A percentile compares a stretch with the other conserved stretches of the same genome.
Evolutionary conservation across 2,329 filamentous ascomycete genomes (phyloP).

Genomic region (Exophiala calicioides): DNA sequence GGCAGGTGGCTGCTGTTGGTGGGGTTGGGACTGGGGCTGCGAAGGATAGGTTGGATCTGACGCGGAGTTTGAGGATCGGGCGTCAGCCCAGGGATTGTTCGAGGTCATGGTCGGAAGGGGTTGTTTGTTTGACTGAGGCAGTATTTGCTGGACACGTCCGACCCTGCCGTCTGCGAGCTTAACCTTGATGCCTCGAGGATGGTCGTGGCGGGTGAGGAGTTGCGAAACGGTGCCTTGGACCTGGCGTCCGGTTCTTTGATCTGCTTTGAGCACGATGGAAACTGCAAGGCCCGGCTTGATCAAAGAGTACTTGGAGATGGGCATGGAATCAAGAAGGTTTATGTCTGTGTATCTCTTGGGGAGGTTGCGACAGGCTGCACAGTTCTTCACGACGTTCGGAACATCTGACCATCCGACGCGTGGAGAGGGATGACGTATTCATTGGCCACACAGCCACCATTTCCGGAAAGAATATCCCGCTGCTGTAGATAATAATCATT

Average conservation of each 20-base stretch:
- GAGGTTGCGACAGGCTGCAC: too few species aligned
- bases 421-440: too few species aligned
- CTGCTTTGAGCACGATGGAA: conserved; percentile 72
- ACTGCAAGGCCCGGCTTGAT: conserved; percentile 60
- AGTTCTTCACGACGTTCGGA: too few species aligned
- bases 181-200: conserved; percentile 78
- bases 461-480: too few species aligned
- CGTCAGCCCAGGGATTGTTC: conserved; percentile 27
- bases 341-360: too few species aligned
- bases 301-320: conserved; percentile 24
- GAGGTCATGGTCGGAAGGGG: conserved; percentile 17
- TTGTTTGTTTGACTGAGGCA: conserved; percentile 3
- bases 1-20: conserved; percentile 15
- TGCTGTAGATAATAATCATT: too few species aligned
- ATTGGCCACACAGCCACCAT: too few species aligned
- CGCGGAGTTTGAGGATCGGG: conserved; percentile 14
- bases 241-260: conserved; percentile 72
- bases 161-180: conserved; percentile 70
- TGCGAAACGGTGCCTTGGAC: conserved; percentile 67
- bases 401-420: too few species aligned
- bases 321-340: too few species aligned
- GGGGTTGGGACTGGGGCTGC: conserved; percentile 12
- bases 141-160: conserved; percentile 64
- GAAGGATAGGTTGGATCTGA: conserved; percentile 8
- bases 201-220: conserved; percentile 70